A percentile compares a stretch with the other conserved stretches of the same genome.
These are phyloP conservation scores for Aethionema arabicum DNA, from an alignment of 345 rosid species.

Conservation along the genomic window DNA sequence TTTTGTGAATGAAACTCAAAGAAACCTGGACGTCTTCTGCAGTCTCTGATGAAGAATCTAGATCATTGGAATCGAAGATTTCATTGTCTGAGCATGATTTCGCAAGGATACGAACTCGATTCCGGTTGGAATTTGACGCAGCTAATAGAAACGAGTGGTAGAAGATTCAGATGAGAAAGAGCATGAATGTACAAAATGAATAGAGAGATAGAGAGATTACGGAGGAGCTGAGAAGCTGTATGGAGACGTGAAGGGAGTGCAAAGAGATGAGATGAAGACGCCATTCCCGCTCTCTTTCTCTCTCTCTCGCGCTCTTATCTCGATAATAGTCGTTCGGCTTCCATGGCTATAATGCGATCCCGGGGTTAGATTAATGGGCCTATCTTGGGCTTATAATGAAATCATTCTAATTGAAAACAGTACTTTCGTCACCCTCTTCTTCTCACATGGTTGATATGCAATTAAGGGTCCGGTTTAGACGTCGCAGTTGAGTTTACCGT, in stretches of 20 bases:
- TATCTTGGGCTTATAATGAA: no score
- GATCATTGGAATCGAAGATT: conserved; percentile 22
- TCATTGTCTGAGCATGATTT: conserved; percentile 29
- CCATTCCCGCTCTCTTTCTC: conserved; percentile 17
- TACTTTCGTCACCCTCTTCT: no score
- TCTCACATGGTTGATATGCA: no score
- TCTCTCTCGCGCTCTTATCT: no score
- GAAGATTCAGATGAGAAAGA: not conserved
- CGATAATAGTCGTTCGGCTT: no score
- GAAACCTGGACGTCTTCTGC: conserved; percentile 22
- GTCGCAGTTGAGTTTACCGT: no score
- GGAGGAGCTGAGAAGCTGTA: conserved; percentile 20
- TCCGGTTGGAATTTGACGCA: conserved; percentile 11
- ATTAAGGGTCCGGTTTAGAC: no score
- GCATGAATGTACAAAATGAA: not conserved
- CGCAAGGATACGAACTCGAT: conserved; percentile 21
- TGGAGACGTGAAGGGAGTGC: conserved; percentile 29
- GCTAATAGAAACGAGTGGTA: not conserved
- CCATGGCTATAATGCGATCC: no score
- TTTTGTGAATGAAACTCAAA: not conserved
- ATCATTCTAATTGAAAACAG: no score
- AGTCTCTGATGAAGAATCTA: conserved; percentile 19
- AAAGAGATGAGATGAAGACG: conserved; percentile 38
- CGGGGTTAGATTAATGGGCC: no score
- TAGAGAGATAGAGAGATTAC: not conserved